Evolutionary conservation across 306 rosid genomes (phyloP).

Genomic region (Begonia fuchsioides): DNA sequence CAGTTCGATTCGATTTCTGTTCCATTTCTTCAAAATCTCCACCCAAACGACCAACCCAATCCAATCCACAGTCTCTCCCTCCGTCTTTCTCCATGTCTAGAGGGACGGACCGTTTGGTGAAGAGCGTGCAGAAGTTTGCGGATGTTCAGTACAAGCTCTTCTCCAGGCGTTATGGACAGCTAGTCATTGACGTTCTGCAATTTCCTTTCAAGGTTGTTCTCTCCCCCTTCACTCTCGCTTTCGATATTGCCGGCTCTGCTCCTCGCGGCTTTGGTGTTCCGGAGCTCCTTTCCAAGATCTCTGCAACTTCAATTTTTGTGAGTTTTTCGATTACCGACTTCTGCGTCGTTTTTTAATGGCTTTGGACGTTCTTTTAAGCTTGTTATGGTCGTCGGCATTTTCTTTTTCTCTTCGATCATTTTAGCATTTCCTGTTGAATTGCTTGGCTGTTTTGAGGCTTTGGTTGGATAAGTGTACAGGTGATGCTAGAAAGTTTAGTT

Average conservation of each 20-base stretch:
- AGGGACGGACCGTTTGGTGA: constrained; percentile 27
- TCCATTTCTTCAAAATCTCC: no score
- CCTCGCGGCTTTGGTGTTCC: constrained; percentile 97
- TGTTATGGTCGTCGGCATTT: neutral
- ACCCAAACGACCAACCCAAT: neutral
- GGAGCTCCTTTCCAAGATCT: constrained; percentile 78
- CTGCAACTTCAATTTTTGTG: constrained; percentile 71
- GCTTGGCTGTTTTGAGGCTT: no score
- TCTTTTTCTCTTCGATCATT: neutral
- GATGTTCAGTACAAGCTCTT: constrained; percentile 38
- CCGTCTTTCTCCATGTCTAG: constrained; percentile 28
- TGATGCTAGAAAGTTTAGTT: no score
- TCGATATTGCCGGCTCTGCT: constrained; percentile 82
- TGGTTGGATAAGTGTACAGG: no score
- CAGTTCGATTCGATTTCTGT: no score
- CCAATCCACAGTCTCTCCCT: constrained; percentile 6
- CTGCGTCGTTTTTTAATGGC: neutral
- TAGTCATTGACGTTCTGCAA: constrained; percentile 46
- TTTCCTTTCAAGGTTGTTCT: constrained; percentile 65
- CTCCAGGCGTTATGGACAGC: constrained; percentile 47
- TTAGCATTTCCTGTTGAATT: neutral
- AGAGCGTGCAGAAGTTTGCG: constrained; percentile 36
- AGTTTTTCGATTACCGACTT: constrained; percentile 12
- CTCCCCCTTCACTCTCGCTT: constrained; percentile 65
- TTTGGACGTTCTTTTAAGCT: constrained; percentile 7